Evolutionary conservation across 371 early-diverging fungal species (phyloP).

Genomic region (Homolaphlyctis polyrhiza): DNA sequence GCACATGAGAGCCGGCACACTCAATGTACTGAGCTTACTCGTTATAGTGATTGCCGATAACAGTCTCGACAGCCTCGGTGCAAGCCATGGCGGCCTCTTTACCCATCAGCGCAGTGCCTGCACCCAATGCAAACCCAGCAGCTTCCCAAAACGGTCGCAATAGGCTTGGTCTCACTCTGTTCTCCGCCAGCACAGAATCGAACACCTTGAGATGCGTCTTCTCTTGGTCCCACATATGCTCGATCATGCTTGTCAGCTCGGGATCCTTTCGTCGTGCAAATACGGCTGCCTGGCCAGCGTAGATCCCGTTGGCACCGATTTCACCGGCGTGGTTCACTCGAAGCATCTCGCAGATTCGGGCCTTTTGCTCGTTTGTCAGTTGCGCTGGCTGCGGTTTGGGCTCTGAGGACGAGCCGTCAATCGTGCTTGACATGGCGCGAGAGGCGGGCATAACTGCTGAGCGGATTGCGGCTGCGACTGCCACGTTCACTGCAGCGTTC

Average conservation of each 20-base stretch:
- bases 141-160: conserved; percentile 83
- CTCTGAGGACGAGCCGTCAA: too few species aligned
- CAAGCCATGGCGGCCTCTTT: conserved; percentile 96
- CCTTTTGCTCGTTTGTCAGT: too few species aligned
- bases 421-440: too few species aligned
- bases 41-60: conserved; percentile 95
- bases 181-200: conserved; percentile 65
- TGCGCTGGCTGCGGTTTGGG: too few species aligned
- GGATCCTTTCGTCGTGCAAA: conserved; percentile 60
- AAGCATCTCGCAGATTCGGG: conserved; percentile 52
- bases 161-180: conserved; percentile 80
- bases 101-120: conserved; percentile 83
- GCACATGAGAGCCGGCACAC: background rate
- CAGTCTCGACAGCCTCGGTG: conserved; percentile 96
- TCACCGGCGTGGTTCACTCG: conserved; percentile 97
- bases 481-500: too few species aligned
- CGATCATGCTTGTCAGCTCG: conserved; percentile 62
- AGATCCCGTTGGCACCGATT: conserved; percentile 91
- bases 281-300: conserved; percentile 87
- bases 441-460: too few species aligned
- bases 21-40: conserved; percentile 51
- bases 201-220: conserved; percentile 74
- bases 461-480: too few species aligned
- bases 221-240: conserved; percentile 96
- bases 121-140: conserved; percentile 85